Conservation (phyloP, 208 protist genomes). For the Trypanosoma scelopori region DNA sequence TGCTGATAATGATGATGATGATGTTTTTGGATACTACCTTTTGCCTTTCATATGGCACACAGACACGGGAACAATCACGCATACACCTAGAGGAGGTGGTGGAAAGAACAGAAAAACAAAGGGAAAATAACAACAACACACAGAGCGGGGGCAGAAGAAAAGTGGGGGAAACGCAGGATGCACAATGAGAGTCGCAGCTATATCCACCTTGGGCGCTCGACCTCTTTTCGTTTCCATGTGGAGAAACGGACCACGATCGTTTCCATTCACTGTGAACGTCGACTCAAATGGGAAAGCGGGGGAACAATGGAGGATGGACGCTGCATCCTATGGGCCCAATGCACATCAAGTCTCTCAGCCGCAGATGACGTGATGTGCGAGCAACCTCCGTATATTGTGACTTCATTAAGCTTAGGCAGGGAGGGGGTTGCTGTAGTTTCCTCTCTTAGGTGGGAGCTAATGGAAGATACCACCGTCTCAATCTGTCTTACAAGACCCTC, state of each 20-base stretch:
- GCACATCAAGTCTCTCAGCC: not conserved
- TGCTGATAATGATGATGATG: too few relatives aligned
- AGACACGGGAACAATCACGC: too few relatives aligned
- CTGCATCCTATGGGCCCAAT: slow-evolving; percentile 22
- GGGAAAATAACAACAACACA: too few relatives aligned
- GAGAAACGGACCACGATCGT: slow-evolving; percentile 1
- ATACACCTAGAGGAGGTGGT: too few relatives aligned
- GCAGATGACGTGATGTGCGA: slow-evolving; percentile 21
- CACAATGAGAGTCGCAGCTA: not conserved
- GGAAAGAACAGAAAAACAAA: too few relatives aligned
- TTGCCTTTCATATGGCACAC: too few relatives aligned
- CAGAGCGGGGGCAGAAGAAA: too few relatives aligned
- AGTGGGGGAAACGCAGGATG: too few relatives aligned
- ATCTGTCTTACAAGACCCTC: slow-evolving; percentile 6
- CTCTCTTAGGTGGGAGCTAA: slow-evolving; percentile 16
- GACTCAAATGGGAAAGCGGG: not conserved
- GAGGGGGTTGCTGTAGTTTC: slow-evolving; percentile 4
- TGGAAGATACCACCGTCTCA: slow-evolving; percentile 1
- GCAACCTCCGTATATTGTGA: slow-evolving; percentile 23
- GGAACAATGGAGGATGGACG: not conserved
- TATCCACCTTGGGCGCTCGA: slow-evolving; percentile 10
- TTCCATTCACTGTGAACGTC: slow-evolving; percentile 19
- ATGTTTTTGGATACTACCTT: too few relatives aligned
- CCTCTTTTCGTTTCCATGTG: slow-evolving; percentile 16
- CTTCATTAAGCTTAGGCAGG: slow-evolving; percentile 8